Conservation (phyloP, 192 early-diverging fungal genomes). For the Obelidium mucronatum region DNA sequence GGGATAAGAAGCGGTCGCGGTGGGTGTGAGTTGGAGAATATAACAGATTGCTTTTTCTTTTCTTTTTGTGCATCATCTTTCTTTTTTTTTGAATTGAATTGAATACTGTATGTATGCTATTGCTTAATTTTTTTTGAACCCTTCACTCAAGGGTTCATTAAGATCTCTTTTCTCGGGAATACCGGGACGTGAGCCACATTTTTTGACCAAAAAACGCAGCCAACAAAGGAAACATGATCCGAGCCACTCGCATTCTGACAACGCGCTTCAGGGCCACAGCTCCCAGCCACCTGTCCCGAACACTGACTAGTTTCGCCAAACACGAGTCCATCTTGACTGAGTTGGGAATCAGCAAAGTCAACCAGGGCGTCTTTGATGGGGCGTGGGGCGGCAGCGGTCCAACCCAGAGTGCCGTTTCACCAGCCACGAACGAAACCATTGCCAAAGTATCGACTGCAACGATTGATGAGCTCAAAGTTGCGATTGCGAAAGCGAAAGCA, state of each 20-base stretch:
- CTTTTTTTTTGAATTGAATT: background rate
- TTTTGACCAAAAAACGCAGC: no score
- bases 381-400: constrained; percentile 55
- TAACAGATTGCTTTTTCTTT: no score
- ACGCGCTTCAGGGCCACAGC: no score
- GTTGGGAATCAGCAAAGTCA: constrained; percentile 6
- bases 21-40: constrained; percentile 21
- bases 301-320: no score
- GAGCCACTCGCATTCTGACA: no score
- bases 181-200: no score
- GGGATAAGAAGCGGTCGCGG: constrained; percentile 29
- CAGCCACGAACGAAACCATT: constrained; percentile 84
- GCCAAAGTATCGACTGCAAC: constrained; percentile 77
- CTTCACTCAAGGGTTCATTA: background rate
- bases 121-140: background rate
- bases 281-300: no score
- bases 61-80: no score
- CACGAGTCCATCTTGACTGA: constrained; percentile 29
- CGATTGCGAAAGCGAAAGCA: constrained; percentile 58
- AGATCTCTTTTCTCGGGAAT: background rate
- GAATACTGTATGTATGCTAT: background rate
- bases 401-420: constrained; percentile 47
- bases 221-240: no score
- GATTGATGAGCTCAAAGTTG: constrained; percentile 66
- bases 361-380: constrained; percentile 49